These are phyloP conservation scores for Paxillus rubicundulus DNA, from an alignment of 768 basidiomycete genomes.

Conservation along the genomic window DNA sequence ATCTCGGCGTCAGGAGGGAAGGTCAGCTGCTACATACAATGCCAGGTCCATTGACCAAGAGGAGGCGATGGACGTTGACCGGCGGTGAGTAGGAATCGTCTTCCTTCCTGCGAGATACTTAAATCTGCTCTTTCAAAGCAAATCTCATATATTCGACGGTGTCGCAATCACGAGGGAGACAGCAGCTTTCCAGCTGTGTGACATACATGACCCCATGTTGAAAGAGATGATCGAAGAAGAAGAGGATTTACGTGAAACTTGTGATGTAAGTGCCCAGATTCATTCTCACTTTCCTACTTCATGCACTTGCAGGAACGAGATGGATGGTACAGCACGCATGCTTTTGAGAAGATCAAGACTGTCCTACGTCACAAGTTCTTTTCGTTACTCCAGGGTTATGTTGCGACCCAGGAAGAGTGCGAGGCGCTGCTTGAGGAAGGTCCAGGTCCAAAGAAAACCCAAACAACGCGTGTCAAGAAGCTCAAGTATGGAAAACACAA, in stretches of 20 bases:
- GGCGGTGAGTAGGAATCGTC: conserved; percentile 22
- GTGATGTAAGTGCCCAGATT: conserved; percentile 59
- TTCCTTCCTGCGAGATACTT: background rate
- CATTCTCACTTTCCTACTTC: background rate
- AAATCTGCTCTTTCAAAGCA: conserved; percentile 35
- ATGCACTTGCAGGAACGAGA: conserved; percentile 59
- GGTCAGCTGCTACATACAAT: conserved; percentile 23
- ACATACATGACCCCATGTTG: conserved; percentile 85
- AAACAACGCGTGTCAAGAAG: conserved; percentile 46
- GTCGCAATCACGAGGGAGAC: conserved; percentile 75
- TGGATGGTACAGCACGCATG: conserved; percentile 82
- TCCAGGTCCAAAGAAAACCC: conserved; percentile 27
- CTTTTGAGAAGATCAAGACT: conserved; percentile 80
- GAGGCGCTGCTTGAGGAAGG: conserved; percentile 52
- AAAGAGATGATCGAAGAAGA: conserved; percentile 76
- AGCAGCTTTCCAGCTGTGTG: conserved; percentile 92
- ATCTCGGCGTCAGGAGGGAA: conserved; percentile 55
- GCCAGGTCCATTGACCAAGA: conserved; percentile 33
- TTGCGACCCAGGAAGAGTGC: conserved; percentile 73
- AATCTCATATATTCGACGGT: conserved; percentile 90
- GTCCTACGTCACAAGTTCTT: conserved; percentile 86
- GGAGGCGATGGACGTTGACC: conserved; percentile 30
- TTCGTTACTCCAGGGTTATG: conserved; percentile 67
- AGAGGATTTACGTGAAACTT: conserved; percentile 63
- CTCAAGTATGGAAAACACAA: conserved; percentile 74